Conservation (phyloP, 2,329 filamentous ascomycete genomes). For the Neofusicoccum cordaticola region DNA sequence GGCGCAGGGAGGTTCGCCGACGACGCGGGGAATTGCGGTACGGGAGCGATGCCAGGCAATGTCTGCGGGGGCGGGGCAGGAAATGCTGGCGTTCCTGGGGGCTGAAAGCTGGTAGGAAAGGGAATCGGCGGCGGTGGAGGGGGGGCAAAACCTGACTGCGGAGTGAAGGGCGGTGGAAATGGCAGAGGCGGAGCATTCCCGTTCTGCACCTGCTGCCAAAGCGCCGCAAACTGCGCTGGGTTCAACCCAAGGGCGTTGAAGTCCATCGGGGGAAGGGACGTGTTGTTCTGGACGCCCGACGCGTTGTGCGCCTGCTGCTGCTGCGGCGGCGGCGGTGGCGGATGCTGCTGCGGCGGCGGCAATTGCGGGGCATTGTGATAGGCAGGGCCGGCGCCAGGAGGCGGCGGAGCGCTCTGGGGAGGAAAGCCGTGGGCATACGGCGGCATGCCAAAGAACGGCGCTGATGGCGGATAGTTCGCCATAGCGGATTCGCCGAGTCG, state of each 20-base stretch:
- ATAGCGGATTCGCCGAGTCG: neutral
- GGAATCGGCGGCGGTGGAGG: constrained; percentile 23
- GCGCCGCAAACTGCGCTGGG: constrained; percentile 11
- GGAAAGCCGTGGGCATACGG: neutral
- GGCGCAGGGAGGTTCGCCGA: constrained; percentile 16
- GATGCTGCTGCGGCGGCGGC: constrained; percentile 1
- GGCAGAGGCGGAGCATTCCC: constrained; percentile 21
- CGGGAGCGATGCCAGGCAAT: neutral
- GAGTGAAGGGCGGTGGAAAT: constrained; percentile 30
- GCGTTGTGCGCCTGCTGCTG: constrained; percentile 1
- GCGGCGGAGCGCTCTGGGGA: constrained; percentile 7
- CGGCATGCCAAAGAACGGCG: constrained; percentile 12
- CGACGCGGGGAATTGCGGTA: constrained; percentile 17
- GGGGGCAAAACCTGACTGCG: constrained; percentile 24
- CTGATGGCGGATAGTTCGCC: constrained; percentile 16
- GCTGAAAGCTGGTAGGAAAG: constrained; percentile 21
- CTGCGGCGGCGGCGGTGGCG: neutral
- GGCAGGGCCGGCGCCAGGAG: neutral
- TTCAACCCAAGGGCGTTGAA: constrained; percentile 16
- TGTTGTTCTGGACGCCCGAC: constrained; percentile 23
- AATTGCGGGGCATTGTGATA: constrained; percentile 9
- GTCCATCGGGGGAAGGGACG: constrained; percentile 23
- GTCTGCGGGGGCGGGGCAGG: constrained; percentile 5
- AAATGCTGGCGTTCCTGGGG: constrained; percentile 16
- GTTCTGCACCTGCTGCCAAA: constrained; percentile 19